Base-by-base conservation (phyloP, 1,139 yeast genomes). In the Zhuliangozyma blackwelliae region DNA sequence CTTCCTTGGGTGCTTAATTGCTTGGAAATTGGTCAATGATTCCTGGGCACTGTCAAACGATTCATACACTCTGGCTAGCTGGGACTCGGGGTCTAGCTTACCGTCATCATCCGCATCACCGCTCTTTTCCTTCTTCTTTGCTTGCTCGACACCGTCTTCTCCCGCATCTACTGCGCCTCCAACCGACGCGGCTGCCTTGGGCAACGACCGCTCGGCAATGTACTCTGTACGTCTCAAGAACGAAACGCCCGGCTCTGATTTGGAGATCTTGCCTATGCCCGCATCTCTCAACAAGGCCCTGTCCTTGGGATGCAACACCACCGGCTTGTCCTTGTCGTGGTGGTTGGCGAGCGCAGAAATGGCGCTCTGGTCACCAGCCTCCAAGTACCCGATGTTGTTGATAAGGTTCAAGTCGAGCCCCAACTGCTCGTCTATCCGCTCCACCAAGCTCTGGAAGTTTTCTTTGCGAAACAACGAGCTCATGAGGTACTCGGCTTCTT, bases 221-320 rank as follows among this genome's bases (percentile, higher is more conserved):
- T 92, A 92, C 59, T 92, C 97, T 0, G 97, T 90, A 65, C 97
- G 80, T 65, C 97, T 81, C 55, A 90, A 73, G 64, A 90, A 90
- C 13, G 95, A 77, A 21, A 90, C 97, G 43, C 68, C 78, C 43
- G 70, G 82, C 55, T 63, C 79, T 32, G 76, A 72, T 55, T 68
- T 78, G 60, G 65, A 64, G 45, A 65, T 61, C 40, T 59, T 63
- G 25, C 68, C 72, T 36, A 72, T 64, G 12, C 74, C 78, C 26
- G 97, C 96, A 55, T 89, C 96, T 55, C 90, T 77, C 40, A 92
- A 68, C 37, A 94, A 69, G 7, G 76, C 76, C 43, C 82, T 70
- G 60, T 94, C 98, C 40, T 76, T 76, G 10, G 92, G 83, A 52
- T 87, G 95, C 43, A 92, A 65, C 37, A 64, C 64, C 20, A 72